These are phyloP conservation scores for Lomentospora prolificans DNA, from an alignment of 2,329 filamentous ascomycete genomes.

Conservation along the genomic window DNA sequence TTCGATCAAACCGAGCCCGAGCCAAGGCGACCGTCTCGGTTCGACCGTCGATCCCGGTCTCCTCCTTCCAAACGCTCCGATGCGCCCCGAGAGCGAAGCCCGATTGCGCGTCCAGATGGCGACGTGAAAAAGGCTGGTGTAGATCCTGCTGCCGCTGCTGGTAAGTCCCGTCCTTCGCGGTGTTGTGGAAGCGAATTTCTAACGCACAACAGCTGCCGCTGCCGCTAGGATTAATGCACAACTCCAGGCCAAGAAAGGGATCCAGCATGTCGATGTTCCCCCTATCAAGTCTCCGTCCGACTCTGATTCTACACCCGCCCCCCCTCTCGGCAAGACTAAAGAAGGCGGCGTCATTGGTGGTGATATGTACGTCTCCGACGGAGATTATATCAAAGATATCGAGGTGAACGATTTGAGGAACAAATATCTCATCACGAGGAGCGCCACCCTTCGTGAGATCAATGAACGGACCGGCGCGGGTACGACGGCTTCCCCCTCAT, in stretches of 20 bases:
- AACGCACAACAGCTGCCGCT: slow-evolving; percentile 55
- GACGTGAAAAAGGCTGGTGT: slow-evolving; percentile 38
- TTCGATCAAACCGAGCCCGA: slow-evolving; percentile 89
- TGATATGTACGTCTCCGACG: slow-evolving; percentile 89
- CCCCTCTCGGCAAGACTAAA: slow-evolving; percentile 21
- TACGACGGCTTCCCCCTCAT: slow-evolving; percentile 57
- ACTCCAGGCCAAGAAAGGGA: slow-evolving; percentile 75
- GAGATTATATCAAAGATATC: slow-evolving; percentile 97
- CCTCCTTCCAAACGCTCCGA: slow-evolving; percentile 61
- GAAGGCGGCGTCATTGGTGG: slow-evolving; percentile 53
- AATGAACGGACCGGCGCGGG: slow-evolving; percentile 99
- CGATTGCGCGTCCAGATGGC: slow-evolving; percentile 37
- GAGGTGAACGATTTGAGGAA: slow-evolving; percentile 98
- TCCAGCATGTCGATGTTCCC: slow-evolving; percentile 83
- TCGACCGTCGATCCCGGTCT: slow-evolving; percentile 86
- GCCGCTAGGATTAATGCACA: slow-evolving; percentile 81
- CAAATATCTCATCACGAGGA: slow-evolving; percentile 93
- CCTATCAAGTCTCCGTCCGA: slow-evolving; percentile 58
- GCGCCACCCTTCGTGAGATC: slow-evolving; percentile 81
- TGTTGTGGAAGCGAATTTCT: background rate
- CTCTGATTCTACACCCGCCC: slow-evolving; percentile 29
- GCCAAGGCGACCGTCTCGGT: slow-evolving; percentile 65
- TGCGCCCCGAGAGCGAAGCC: slow-evolving; percentile 69
- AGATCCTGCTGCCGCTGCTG: slow-evolving; percentile 70
- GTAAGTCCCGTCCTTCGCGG: slow-evolving; percentile 33